Conservation (phyloP, 2,329 filamentous ascomycete genomes). For the Penicillium sp. region DNA sequence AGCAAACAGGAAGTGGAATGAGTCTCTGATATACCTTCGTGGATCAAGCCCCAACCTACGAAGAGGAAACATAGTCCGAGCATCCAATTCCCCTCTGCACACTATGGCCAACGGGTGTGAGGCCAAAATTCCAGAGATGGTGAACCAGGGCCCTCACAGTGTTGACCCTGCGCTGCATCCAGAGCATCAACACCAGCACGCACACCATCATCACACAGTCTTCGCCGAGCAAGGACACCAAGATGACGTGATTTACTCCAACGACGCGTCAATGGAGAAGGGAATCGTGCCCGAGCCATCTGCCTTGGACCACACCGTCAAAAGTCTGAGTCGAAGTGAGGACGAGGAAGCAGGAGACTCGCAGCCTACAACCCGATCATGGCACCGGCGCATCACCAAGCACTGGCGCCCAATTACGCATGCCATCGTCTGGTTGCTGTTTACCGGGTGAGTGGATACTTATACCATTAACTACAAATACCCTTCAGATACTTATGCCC, state of each 20-base stretch:
- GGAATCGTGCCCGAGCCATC: slow-evolving; percentile 34
- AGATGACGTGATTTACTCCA: slow-evolving; percentile 52
- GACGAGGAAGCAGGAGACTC: slow-evolving; percentile 43
- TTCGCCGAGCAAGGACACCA: slow-evolving; percentile 36
- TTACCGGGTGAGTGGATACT: slow-evolving; percentile 51
- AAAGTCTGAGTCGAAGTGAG: slow-evolving; percentile 25
- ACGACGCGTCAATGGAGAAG: slow-evolving; percentile 43
- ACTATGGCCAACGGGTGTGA: neutral
- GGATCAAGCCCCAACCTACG: neutral
- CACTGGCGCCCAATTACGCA: slow-evolving; percentile 44
- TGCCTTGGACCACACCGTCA: slow-evolving; percentile 41
- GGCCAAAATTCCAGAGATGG: neutral
- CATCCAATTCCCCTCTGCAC: neutral
- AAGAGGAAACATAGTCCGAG: neutral
- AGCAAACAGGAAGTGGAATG: neutral
- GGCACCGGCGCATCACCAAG: slow-evolving; percentile 27
- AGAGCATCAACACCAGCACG: slow-evolving; percentile 41
- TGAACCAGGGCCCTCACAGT: neutral
- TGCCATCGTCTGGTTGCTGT: slow-evolving; percentile 49
- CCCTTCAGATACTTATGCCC: slow-evolving; percentile 14
- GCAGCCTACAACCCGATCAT: slow-evolving; percentile 29
- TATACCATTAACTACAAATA: slow-evolving; percentile 7
- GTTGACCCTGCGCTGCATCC: slow-evolving; percentile 39
- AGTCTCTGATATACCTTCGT: neutral
- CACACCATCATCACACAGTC: slow-evolving; percentile 40